These are phyloP conservation scores for Chlorella sp. DNA, from an alignment of 139 green algal genomes.

Conservation along the genomic window DNA sequence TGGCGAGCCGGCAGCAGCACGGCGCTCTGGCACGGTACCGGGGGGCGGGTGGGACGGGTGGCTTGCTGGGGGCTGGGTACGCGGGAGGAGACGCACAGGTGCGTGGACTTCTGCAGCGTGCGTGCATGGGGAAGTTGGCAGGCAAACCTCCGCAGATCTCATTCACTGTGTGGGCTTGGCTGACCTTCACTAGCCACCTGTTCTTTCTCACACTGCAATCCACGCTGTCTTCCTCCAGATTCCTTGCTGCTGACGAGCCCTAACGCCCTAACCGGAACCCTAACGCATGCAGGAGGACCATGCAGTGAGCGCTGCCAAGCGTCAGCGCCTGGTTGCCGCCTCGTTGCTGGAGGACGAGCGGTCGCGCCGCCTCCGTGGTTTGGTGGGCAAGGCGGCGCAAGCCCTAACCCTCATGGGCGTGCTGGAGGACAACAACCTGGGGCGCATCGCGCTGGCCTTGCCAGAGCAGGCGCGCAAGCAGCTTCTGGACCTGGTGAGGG, in stretches of 20 bases:
- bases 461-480: background rate
- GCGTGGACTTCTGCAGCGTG: too few species aligned
- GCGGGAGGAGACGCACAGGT: too few species aligned
- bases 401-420: background rate
- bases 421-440: background rate
- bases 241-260: too few species aligned
- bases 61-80: too few species aligned
- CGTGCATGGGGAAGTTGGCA: too few species aligned
- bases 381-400: background rate
- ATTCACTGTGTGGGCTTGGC: too few species aligned
- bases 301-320: slow-evolving; percentile 33
- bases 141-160: too few species aligned
- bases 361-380: background rate
- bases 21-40: slow-evolving; percentile 19
- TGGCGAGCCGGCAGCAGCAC: slow-evolving; percentile 20
- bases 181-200: too few species aligned
- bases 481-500: background rate
- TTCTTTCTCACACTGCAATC: too few species aligned
- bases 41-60: too few species aligned
- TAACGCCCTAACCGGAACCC: too few species aligned
- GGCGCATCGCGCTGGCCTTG: background rate
- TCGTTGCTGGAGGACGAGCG: slow-evolving; percentile 58
- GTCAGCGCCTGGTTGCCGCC: slow-evolving; percentile 63
- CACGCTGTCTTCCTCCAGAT: too few species aligned
- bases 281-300: background rate